A percentile compares a stretch with the other conserved stretches of the same genome.
Conservation (phyloP, 1,139 yeast species). For the Suhomyces atakaporum region DNA sequence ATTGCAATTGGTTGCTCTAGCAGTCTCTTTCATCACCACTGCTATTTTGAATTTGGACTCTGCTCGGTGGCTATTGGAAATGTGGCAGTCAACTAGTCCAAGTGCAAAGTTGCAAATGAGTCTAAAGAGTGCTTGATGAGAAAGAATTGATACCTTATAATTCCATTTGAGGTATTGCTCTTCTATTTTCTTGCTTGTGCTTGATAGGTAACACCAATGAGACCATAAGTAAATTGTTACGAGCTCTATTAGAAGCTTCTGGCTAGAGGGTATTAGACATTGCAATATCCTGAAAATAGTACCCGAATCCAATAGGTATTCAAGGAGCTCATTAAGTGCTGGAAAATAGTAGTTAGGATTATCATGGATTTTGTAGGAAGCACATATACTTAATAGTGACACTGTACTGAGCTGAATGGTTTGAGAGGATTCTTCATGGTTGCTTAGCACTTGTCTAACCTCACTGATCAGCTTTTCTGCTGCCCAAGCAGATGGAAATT, state of each 20-base stretch:
- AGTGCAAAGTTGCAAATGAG: constrained; percentile 33
- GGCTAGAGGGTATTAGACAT: constrained; percentile 15
- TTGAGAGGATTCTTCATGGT: constrained; percentile 4
- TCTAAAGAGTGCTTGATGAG: constrained; percentile 32
- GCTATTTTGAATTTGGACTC: constrained; percentile 30
- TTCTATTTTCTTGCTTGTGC: constrained; percentile 8
- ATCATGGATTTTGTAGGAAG: constrained; percentile 20
- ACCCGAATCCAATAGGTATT: constrained; percentile 35
- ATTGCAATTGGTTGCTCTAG: constrained; percentile 26
- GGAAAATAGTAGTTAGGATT: constrained; percentile 36
- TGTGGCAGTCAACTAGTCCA: constrained; percentile 26
- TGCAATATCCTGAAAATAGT: constrained; percentile 24
- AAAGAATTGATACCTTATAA: constrained; percentile 27
- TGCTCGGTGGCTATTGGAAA: constrained; percentile 16
- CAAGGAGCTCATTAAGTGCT: constrained; percentile 38
- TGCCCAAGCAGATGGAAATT: constrained; percentile 17
- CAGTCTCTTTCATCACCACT: constrained; percentile 25
- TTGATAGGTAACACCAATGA: constrained; percentile 32
- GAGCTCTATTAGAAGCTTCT: constrained; percentile 30
- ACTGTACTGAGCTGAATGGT: constrained; percentile 9
- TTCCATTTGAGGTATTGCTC: constrained; percentile 17
- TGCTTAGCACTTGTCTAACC: constrained; percentile 5
- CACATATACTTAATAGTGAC: constrained; percentile 25
- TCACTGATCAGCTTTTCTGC: constrained; percentile 19
- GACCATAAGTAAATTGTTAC: constrained; percentile 39